phyloP scores from a whole-genome alignment of 2,329 filamentous ascomycete species.

The Fusarium sacchari region DNA sequence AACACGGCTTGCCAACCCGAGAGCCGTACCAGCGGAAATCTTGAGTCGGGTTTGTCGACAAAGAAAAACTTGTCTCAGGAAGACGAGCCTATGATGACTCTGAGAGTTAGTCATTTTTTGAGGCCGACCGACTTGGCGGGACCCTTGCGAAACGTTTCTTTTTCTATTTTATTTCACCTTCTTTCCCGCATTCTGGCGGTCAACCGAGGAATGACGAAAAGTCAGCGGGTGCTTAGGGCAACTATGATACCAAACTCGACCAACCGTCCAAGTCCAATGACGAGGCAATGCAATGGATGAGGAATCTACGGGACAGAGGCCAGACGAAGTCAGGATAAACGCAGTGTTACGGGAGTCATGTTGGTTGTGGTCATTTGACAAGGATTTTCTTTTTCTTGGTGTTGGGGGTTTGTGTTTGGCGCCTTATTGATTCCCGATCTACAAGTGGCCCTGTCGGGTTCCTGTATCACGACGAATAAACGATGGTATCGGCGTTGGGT shows the following conservation, averaged over 20 bases:
- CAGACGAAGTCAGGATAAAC: not conserved
- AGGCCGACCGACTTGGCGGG: constrained; percentile 32
- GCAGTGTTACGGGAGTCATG: constrained; percentile 7
- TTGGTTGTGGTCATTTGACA: constrained; percentile 9
- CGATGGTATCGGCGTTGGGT: constrained; percentile 34
- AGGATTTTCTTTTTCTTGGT: constrained; percentile 28
- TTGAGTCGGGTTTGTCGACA: constrained; percentile 14
- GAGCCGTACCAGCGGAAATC: constrained; percentile 2
- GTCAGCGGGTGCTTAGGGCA: constrained; percentile 27
- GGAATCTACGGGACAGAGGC: not conserved
- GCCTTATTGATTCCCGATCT: constrained; percentile 33
- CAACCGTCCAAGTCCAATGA: not conserved
- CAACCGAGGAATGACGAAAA: constrained; percentile 26
- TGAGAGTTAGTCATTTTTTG: constrained; percentile 23
- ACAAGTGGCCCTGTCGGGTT: constrained; percentile 21
- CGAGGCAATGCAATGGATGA: not conserved
- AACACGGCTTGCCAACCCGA: not conserved
- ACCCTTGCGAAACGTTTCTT: constrained; percentile 36
- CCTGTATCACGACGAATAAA: constrained; percentile 35
- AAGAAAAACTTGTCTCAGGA: constrained; percentile 15
- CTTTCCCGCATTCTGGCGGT: constrained; percentile 31
- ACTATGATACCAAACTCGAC: constrained; percentile 18
- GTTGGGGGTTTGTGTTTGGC: constrained; percentile 24
- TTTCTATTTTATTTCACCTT: constrained; percentile 26
- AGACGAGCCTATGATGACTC: constrained; percentile 15